Evolutionary conservation across 441 rosid genomes (phyloP).

Genomic region (Metrosideros polymorpha): DNA sequence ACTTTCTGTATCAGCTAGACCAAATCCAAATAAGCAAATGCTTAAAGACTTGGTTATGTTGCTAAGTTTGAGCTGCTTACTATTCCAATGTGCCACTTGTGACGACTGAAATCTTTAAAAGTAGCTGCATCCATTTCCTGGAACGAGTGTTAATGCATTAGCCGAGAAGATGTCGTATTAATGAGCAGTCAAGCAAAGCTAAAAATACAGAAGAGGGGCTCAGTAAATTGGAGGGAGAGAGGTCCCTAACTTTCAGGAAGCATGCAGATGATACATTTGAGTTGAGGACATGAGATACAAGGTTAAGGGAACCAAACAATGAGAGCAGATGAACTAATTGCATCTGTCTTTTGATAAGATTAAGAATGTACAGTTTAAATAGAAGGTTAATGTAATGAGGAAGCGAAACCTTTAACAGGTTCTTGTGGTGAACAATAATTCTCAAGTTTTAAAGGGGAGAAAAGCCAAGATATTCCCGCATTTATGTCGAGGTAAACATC

Average conservation of each 20-base stretch:
- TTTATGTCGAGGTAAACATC: neutral
- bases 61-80: constrained; percentile 26
- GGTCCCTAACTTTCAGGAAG: neutral
- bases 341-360: neutral
- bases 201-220: neutral
- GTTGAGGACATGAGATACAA: neutral
- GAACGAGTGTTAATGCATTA: neutral
- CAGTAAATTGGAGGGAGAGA: neutral
- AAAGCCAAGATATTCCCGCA: neutral
- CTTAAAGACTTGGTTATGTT: neutral
- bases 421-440: neutral
- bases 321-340: neutral
- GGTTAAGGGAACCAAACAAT: neutral
- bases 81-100: constrained; percentile 87
- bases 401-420: neutral
- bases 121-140: constrained; percentile 88
- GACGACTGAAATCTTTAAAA: constrained; percentile 49
- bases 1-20: neutral
- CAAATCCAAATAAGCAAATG: neutral
- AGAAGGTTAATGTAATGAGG: neutral
- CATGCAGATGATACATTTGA: neutral
- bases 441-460: neutral
- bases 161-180: neutral
- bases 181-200: neutral
- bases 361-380: neutral